Evolutionary conservation across 306 rosid genomes (phyloP), one percentile per base, ranked within the genome.

Genomic region (Rosa multiflora): DNA sequence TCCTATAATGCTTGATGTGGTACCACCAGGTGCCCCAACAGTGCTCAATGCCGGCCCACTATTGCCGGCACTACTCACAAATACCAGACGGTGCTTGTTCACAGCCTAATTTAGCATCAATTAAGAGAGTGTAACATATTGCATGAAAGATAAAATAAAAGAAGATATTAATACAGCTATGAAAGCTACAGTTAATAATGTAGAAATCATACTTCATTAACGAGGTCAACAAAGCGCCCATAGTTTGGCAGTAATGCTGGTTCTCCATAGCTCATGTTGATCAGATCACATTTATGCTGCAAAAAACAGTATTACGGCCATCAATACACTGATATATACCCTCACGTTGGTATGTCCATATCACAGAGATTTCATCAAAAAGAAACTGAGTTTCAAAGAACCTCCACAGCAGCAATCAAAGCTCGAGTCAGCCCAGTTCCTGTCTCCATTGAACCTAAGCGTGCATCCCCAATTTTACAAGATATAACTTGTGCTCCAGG

Each of bases 21-120:
- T 93, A 78, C 99, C 99, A 72, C 99, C 99, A 80, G 99, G 99
- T 80, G 99, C 99, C 79, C 98, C 98, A 76, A 95, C 99, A 78
- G 99, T 95, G 85, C 84, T 95, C 89, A 95, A 85, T 67, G 93
- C 99, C 64, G 99, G 99, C 71, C 99, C 99, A 90, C 89, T 90
- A 83, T 95, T 95, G 79, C 97, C 99, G 83, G 99, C 99, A 85
- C 98, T 93, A 88, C 99, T 95, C 75, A 95, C 93, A 81, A 91
- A 95, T 87, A 93, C 88, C 67, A 95, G 68, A 49, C 86, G 91
- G 77, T 95, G 90, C 86, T 93, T 95, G 90, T 91, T 90, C 79
- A 95, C 98, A 48, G 75, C 99, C 99, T 95, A 82, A 73, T 72
- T 78, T 62, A 75, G 35, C 61, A 76, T 79, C 73, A 78, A 85